phyloP scores from a whole-genome alignment of 495 filamentous ascomycete genomes.

The Xylaria grammica region DNA sequence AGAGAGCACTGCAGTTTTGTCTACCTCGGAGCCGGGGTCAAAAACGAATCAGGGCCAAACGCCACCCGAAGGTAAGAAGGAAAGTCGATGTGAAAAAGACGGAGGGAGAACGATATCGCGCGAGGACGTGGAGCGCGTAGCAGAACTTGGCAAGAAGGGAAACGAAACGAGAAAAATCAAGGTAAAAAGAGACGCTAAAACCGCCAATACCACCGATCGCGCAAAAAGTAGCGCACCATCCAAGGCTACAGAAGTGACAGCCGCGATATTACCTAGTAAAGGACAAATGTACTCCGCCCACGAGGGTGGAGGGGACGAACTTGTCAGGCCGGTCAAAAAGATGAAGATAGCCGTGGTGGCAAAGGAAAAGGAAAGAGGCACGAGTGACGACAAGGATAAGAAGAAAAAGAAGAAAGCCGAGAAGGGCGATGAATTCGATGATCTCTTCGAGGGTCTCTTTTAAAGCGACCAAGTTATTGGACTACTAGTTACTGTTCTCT shows the following conservation, averaged over 20 bases:
- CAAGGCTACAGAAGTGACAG: not conserved
- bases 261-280: not conserved
- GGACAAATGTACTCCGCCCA: not conserved
- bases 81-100: not conserved
- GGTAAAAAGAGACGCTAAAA: conserved; percentile 23
- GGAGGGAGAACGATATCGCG: conserved; percentile 24
- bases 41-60: not conserved
- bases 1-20: not conserved
- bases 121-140: conserved; percentile 18
- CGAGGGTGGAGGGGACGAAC: conserved; percentile 1
- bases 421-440: conserved; percentile 42
- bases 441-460: conserved; percentile 40
- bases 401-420: conserved; percentile 34
- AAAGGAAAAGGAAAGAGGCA: not conserved
- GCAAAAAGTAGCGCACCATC: not conserved
- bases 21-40: not conserved
- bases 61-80: not conserved
- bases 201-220: conserved; percentile 23
- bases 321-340: conserved; percentile 14
- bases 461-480: too few relatives aligned
- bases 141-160: not conserved
- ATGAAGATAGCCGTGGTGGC: not conserved
- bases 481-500: not conserved
- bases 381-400: conserved; percentile 7
- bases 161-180: conserved; percentile 15